Evolutionary conservation across 139 green algal species (phyloP).

Genomic region (Chlorella sp.): DNA sequence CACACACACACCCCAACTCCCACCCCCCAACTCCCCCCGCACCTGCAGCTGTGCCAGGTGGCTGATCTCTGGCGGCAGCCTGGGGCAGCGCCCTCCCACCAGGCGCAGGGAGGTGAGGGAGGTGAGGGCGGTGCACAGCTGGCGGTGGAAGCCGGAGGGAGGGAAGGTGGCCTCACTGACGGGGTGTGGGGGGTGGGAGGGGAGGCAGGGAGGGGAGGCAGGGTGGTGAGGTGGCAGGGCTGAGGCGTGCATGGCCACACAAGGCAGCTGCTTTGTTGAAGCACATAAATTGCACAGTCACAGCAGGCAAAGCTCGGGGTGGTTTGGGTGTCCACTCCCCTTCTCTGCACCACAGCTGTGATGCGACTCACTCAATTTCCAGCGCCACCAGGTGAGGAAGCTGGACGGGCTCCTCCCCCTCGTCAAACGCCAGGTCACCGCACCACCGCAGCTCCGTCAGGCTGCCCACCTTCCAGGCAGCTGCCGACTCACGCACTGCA

Average conservation of each 20-base stretch:
- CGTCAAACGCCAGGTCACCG: conserved; percentile 23
- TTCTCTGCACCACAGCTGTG: too few species aligned
- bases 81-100: conserved; percentile 16
- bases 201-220: background rate
- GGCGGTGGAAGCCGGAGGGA: background rate
- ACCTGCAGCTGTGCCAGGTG: conserved; percentile 7
- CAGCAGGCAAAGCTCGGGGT: too few species aligned
- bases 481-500: background rate
- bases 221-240: background rate
- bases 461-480: conserved; percentile 14
- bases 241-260: background rate
- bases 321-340: too few species aligned
- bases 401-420: background rate
- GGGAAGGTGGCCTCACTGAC: conserved; percentile 25
- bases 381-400: conserved; percentile 20
- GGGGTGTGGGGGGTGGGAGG: background rate
- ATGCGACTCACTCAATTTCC: conserved; percentile 25
- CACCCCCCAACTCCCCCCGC: background rate
- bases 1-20: background rate
- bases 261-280: background rate
- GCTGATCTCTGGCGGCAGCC: conserved; percentile 15
- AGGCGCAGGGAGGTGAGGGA: conserved; percentile 22
- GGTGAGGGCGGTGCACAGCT: conserved; percentile 8
- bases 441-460: conserved; percentile 34
- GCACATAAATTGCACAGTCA: background rate